Evolutionary conservation across 2,329 filamentous ascomycete genomes (phyloP).

Genomic region (Penicillium sp.): DNA sequence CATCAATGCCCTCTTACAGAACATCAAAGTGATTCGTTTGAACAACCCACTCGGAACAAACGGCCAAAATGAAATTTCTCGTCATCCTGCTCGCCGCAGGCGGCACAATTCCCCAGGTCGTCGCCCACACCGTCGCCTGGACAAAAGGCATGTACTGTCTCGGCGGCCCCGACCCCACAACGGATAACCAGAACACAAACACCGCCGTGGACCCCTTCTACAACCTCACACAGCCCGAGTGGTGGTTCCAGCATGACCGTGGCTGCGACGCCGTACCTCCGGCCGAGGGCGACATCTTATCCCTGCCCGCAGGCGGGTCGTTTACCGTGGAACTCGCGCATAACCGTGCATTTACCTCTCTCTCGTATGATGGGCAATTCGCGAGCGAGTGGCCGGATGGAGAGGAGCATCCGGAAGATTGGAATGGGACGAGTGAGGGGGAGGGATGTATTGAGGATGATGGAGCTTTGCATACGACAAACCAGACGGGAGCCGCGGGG

Average conservation of each 20-base stretch:
- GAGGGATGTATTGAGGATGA: conserved; percentile 46
- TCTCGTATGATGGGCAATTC: conserved; percentile 49
- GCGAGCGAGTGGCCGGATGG: conserved; percentile 56
- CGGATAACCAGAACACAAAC: conserved; percentile 52
- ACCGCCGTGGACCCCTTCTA: conserved; percentile 54
- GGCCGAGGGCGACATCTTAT: conserved; percentile 44
- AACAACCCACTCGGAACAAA: background rate
- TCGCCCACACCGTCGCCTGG: conserved; percentile 46
- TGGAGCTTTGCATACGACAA: conserved; percentile 55
- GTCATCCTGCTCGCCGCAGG: background rate
- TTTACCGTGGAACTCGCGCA: conserved; percentile 58
- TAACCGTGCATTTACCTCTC: conserved; percentile 55
- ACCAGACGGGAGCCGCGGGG: conserved; percentile 50
- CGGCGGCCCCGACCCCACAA: conserved; percentile 33
- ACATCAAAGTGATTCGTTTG: no score
- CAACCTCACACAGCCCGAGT: conserved; percentile 50
- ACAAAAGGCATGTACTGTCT: conserved; percentile 49
- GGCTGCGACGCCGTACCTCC: conserved; percentile 52
- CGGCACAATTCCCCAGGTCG: background rate
- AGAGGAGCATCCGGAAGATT: conserved; percentile 51
- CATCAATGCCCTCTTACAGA: background rate
- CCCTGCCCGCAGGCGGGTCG: conserved; percentile 54
- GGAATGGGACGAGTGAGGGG: conserved; percentile 44
- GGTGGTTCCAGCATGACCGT: conserved; percentile 58
- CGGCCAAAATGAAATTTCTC: background rate